Percentiles rank a stretch among this genome's conserved stretches.
Conservation (phyloP, 768 basidiomycete species). For the Sarcomyxa edulis region DNA sequence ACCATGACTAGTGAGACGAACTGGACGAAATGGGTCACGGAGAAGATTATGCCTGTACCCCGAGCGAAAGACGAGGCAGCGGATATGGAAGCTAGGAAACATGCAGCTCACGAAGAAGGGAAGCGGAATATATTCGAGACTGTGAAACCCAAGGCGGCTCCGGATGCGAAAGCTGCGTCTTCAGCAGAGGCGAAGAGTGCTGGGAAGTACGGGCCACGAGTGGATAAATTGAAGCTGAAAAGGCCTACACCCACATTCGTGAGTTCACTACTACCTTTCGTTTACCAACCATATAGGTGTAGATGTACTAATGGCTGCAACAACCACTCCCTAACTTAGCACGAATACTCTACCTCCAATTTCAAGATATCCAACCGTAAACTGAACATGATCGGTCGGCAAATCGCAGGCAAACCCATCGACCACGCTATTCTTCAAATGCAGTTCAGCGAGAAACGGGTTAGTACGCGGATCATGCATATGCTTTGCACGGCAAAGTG, state of each 20-base stretch:
- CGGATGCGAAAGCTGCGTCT: conserved; percentile 10
- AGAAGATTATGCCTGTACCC: conserved; percentile 46
- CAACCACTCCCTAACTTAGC: conserved; percentile 45
- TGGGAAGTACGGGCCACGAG: conserved; percentile 8
- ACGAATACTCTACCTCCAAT: conserved; percentile 87
- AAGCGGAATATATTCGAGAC: conserved; percentile 48
- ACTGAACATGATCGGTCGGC: conserved; percentile 80
- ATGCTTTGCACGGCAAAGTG: conserved; percentile 85
- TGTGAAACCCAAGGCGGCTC: conserved; percentile 12
- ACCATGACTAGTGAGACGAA: no score
- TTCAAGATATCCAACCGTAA: conserved; percentile 95
- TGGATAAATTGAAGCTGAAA: conserved; percentile 1
- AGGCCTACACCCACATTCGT: conserved; percentile 3
- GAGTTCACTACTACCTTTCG: neutral
- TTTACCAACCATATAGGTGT: no score
- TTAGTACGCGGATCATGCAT: conserved; percentile 78
- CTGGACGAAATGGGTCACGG: conserved; percentile 64
- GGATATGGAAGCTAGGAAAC: conserved; percentile 39
- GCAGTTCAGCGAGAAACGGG: conserved; percentile 93
- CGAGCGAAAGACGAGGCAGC: conserved; percentile 40
- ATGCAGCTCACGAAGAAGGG: conserved; percentile 37
- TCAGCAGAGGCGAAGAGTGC: no score
- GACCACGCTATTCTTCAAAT: conserved; percentile 96
- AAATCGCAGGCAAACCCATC: conserved; percentile 87
- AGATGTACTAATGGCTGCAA: conserved; percentile 1